Conservation (phyloP, 2,329 filamentous ascomycete species). For the Phoma sp. region DNA sequence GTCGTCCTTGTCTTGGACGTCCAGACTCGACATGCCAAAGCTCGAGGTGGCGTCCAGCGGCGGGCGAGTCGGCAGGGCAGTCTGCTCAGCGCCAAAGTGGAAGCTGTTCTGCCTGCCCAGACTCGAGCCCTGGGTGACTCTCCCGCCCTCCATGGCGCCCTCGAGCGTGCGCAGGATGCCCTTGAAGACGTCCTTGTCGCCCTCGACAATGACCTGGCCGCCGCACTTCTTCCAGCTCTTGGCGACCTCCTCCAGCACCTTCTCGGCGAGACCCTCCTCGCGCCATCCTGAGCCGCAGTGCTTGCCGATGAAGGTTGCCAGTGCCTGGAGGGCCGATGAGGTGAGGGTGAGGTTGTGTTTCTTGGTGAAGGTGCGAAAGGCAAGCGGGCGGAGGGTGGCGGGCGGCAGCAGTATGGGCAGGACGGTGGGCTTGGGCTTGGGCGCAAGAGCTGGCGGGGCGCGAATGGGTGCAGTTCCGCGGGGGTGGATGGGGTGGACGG, state of each 20-base stretch:
- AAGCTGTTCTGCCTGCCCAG: constrained; percentile 71
- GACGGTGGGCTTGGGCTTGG: constrained; percentile 66
- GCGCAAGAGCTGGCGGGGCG: constrained; percentile 57
- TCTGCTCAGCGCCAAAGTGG: constrained; percentile 61
- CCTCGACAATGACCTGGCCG: constrained; percentile 90
- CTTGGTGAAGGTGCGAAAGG: constrained; percentile 95
- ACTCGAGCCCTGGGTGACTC: constrained; percentile 63
- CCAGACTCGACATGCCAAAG: constrained; percentile 62
- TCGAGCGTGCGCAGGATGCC: constrained; percentile 85
- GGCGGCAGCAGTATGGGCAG: constrained; percentile 90
- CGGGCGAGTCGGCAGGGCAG: constrained; percentile 38
- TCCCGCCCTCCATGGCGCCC: constrained; percentile 87
- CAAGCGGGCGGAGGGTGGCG: constrained; percentile 83
- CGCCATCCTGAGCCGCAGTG: constrained; percentile 97
- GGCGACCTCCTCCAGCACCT: constrained; percentile 89
- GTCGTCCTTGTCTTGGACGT: constrained; percentile 61
- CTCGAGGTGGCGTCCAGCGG: constrained; percentile 68
- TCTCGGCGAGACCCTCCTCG: constrained; percentile 91
- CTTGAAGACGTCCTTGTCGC: constrained; percentile 72
- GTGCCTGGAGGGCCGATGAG: constrained; percentile 81
- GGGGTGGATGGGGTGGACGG: constrained; percentile 77
- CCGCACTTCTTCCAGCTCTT: constrained; percentile 90
- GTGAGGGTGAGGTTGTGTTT: constrained; percentile 95
- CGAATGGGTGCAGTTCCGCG: constrained; percentile 50
- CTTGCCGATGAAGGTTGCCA: constrained; percentile 89